Evolutionary conservation across 441 rosid genomes (phyloP).

Genomic region (Rhodomyrtus psidioides): DNA sequence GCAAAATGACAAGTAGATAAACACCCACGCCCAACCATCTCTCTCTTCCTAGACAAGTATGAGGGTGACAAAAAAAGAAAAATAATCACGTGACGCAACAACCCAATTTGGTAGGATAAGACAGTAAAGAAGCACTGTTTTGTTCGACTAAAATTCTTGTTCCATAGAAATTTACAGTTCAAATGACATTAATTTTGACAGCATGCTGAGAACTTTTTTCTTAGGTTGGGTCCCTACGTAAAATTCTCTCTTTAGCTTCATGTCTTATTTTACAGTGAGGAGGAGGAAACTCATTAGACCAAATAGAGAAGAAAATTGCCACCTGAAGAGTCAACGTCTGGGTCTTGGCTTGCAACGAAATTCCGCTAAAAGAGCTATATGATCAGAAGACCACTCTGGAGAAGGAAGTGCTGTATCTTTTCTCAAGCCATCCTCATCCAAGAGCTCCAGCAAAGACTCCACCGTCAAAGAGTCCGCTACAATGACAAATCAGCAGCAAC

Average conservation of each 20-base stretch:
- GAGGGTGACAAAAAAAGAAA: not conserved
- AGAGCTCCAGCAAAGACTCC: constrained; percentile 85
- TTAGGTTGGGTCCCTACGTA: not conserved
- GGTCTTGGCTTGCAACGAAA: constrained; percentile 92
- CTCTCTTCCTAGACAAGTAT: not conserved
- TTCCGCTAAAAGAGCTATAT: constrained; percentile 95
- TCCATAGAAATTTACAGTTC: not conserved
- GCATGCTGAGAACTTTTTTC: not conserved
- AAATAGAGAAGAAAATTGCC: constrained; percentile 3
- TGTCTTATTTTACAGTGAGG: not conserved
- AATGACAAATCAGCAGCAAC: not conserved
- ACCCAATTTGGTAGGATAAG: not conserved
- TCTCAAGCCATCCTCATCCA: constrained; percentile 97
- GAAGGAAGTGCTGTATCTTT: constrained; percentile 99
- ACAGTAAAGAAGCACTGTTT: not conserved
- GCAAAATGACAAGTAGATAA: not conserved
- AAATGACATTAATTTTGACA: not conserved
- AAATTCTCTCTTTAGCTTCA: not conserved
- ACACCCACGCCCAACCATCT: not conserved
- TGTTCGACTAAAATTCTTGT: not conserved
- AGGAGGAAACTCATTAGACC: not conserved
- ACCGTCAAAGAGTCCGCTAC: constrained; percentile 94
- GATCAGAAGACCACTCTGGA: constrained; percentile 99
- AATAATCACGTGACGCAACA: not conserved
- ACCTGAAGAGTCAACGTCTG: constrained; percentile 61